Evolutionary conservation across 768 basidiomycete genomes (phyloP).

Genomic region (Suillus occidentalis): DNA sequence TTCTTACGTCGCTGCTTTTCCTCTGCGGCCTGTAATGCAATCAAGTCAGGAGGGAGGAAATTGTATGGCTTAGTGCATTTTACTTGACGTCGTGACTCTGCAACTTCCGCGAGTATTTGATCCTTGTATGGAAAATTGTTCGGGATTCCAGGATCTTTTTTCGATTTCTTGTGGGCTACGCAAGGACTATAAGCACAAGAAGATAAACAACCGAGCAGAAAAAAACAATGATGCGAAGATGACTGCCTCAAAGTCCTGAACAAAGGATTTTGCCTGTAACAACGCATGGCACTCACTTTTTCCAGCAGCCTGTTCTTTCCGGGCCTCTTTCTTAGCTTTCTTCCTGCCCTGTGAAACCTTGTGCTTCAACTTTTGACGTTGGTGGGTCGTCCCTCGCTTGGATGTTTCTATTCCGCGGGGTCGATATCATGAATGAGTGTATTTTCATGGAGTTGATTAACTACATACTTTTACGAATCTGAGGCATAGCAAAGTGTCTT

Average conservation of each 20-base stretch:
- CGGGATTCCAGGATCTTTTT: constrained; percentile 90
- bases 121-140: constrained; percentile 95
- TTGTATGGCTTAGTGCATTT: constrained; percentile 9
- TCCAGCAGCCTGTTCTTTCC: constrained; percentile 77
- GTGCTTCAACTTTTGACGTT: constrained; percentile 70
- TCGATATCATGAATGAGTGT: background rate
- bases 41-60: background rate
- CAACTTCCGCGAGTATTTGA: constrained; percentile 87
- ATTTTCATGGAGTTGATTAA: constrained; percentile 12
- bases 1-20: constrained; percentile 70
- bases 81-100: constrained; percentile 76
- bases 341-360: constrained; percentile 76
- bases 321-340: constrained; percentile 72
- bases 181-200: constrained; percentile 5
- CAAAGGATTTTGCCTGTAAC: background rate
- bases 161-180: constrained; percentile 57
- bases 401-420: constrained; percentile 65
- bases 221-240: background rate
- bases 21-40: constrained; percentile 61
- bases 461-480: constrained; percentile 65
- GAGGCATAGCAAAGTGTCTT: constrained; percentile 47
- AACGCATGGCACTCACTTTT: constrained; percentile 56
- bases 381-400: constrained; percentile 71
- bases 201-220: constrained; percentile 8
- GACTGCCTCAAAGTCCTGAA: background rate